A percentile compares a stretch with the other conserved stretches of the same genome.
Evolutionary conservation across 2,329 filamentous ascomycete genomes (phyloP).

Genomic region (Fusarium secorum): DNA sequence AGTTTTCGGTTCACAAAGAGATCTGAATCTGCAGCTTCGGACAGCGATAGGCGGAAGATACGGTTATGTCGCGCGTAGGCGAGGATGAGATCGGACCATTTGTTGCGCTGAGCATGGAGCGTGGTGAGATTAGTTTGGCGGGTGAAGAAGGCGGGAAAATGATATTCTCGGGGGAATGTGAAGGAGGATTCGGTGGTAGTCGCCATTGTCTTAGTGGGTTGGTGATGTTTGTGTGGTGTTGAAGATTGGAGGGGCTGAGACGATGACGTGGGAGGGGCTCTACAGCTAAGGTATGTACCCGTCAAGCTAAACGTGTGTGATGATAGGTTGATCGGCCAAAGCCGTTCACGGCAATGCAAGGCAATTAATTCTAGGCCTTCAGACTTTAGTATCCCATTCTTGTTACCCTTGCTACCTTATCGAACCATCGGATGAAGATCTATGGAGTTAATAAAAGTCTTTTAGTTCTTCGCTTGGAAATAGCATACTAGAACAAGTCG

Average conservation of each 20-base stretch:
- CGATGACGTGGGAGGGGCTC: constrained; percentile 33
- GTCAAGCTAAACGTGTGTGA: constrained; percentile 14
- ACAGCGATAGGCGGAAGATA: constrained; percentile 77
- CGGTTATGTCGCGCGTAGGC: constrained; percentile 82
- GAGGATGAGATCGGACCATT: constrained; percentile 88
- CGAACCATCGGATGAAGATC: background rate
- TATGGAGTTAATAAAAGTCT: background rate
- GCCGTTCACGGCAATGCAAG: background rate
- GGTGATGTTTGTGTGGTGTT: constrained; percentile 23
- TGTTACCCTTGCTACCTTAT: background rate
- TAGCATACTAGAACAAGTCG: background rate
- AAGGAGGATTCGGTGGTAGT: constrained; percentile 49
- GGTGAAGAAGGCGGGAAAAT: constrained; percentile 87
- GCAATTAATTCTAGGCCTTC: background rate
- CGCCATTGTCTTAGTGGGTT: constrained; percentile 15
- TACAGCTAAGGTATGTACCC: background rate
- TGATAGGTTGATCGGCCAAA: background rate
- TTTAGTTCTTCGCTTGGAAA: background rate
- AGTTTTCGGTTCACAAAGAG: constrained; percentile 67
- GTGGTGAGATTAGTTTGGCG: constrained; percentile 78
- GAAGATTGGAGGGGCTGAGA: constrained; percentile 12
- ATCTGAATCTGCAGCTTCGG: constrained; percentile 58
- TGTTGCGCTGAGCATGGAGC: constrained; percentile 76
- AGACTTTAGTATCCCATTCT: background rate
- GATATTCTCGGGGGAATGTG: constrained; percentile 70